Evolutionary conservation across 2,329 filamentous ascomycete genomes (phyloP).

Genomic region (Mollisia scopiformis): DNA sequence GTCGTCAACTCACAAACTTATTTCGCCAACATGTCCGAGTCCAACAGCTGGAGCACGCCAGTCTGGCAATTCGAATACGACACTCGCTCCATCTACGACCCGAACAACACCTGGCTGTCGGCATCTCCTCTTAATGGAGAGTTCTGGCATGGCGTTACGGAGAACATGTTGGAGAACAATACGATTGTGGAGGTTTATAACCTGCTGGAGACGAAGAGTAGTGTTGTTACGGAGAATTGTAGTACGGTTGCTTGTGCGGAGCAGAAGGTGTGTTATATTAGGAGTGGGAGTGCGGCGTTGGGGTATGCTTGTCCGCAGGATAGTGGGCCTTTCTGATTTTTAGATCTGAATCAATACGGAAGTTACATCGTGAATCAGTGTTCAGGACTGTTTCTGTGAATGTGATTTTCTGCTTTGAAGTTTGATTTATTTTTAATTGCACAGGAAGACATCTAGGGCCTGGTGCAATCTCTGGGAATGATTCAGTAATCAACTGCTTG

Average conservation of each 20-base stretch:
- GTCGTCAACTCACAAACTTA: slow-evolving; percentile 35
- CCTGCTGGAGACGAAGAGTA: slow-evolving; percentile 31
- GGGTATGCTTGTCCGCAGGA: slow-evolving; percentile 20
- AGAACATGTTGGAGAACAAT: slow-evolving; percentile 30
- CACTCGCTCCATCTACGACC: slow-evolving; percentile 28
- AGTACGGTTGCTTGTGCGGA: slow-evolving; percentile 22
- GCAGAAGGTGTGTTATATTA: slow-evolving; percentile 36
- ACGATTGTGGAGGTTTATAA: slow-evolving; percentile 33
- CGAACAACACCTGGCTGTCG: slow-evolving; percentile 25
- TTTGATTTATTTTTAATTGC: too few relatives aligned
- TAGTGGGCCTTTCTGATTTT: not conserved
- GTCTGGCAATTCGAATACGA: slow-evolving; percentile 37
- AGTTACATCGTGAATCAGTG: too few relatives aligned
- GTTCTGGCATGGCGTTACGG: slow-evolving; percentile 35
- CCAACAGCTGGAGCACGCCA: slow-evolving; percentile 30
- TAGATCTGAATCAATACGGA: too few relatives aligned
- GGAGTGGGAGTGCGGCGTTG: slow-evolving; percentile 30
- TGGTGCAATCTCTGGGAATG: too few relatives aligned
- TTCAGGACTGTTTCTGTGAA: too few relatives aligned
- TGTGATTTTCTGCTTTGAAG: too few relatives aligned
- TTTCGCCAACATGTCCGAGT: slow-evolving; percentile 30
- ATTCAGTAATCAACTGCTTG: too few relatives aligned
- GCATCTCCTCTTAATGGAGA: slow-evolving; percentile 32
- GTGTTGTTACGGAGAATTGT: slow-evolving; percentile 21
- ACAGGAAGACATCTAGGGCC: too few relatives aligned